Conservation (phyloP, 108 stramenopile species). For the Chaetoceros tenuissimus region DNA sequence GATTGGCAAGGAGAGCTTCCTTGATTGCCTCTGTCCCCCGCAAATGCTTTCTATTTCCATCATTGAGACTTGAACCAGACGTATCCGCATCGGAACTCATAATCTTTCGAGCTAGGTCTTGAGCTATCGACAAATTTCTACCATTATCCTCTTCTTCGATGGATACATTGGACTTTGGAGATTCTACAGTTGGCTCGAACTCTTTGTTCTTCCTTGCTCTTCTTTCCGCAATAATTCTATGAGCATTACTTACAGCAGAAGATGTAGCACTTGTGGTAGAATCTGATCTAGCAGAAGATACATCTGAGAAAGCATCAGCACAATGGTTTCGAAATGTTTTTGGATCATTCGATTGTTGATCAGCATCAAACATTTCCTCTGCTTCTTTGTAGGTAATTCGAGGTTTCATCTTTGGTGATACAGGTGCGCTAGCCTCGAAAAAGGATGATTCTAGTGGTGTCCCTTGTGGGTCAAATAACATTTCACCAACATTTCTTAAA, state of each 20-base stretch:
- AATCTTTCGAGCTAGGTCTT: not conserved
- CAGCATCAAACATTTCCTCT: not conserved
- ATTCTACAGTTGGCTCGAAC: not conserved
- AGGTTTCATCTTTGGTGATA: not conserved
- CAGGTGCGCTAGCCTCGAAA: not conserved
- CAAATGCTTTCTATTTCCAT: too few relatives aligned
- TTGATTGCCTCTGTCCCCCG: too few relatives aligned
- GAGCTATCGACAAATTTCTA: not conserved
- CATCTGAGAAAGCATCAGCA: not conserved
- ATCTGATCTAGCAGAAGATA: not conserved
- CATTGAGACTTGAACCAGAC: too few relatives aligned
- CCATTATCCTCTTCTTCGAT: too few relatives aligned
- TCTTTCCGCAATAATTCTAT: not conserved
- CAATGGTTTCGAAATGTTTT: not conserved
- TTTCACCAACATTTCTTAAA: too few relatives aligned
- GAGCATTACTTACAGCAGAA: not conserved
- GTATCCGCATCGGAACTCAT: not conserved
- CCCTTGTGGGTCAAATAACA: too few relatives aligned
- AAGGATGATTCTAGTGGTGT: not conserved
- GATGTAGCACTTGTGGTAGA: not conserved
- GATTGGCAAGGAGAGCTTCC: not conserved
- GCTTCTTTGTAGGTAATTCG: not conserved
- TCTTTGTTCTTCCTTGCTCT: not conserved
- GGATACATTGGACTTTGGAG: too few relatives aligned
- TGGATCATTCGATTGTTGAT: not conserved